These are phyloP conservation scores for Diaporthe eres DNA, from an alignment of 2,329 filamentous ascomycete species.

Conservation along the genomic window DNA sequence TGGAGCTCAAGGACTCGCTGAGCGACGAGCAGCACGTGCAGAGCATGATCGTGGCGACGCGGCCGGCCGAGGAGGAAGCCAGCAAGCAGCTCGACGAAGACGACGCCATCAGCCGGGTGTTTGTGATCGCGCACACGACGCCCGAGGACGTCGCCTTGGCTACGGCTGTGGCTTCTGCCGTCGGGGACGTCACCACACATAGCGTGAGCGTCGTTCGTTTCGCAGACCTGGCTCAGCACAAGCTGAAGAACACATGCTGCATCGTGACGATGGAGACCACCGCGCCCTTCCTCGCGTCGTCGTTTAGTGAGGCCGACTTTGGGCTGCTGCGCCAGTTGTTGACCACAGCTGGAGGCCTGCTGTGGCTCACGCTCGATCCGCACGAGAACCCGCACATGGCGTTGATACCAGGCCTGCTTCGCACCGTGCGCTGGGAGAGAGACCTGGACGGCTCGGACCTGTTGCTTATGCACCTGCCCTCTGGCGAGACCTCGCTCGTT, in stretches of 20 bases:
- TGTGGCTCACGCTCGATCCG: conserved; percentile 53
- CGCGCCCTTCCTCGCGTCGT: conserved; percentile 41
- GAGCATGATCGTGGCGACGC: conserved; percentile 40
- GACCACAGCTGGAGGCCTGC: conserved; percentile 45
- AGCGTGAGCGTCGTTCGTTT: conserved; percentile 41
- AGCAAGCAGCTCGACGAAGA: conserved; percentile 37
- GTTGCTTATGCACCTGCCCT: conserved; percentile 45
- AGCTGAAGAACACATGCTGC: conserved; percentile 44
- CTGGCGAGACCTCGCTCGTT: conserved; percentile 27
- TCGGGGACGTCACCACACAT: conserved; percentile 3
- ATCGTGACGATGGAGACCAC: conserved; percentile 45
- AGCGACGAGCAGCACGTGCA: conserved; percentile 38
- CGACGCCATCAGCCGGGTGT: conserved; percentile 36
- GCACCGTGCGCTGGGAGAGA: conserved; percentile 52
- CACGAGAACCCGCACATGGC: conserved; percentile 48
- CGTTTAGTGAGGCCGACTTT: conserved; percentile 46
- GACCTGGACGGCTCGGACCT: conserved; percentile 49
- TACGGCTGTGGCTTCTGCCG: conserved; percentile 26
- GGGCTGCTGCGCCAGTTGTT: conserved; percentile 47
- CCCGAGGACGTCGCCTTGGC: conserved; percentile 29
- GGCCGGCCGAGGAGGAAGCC: conserved; percentile 28
- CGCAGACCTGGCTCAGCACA: conserved; percentile 42
- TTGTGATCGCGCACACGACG: conserved; percentile 36
- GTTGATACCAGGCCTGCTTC: conserved; percentile 51
- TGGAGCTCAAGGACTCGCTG: conserved; percentile 37